A percentile compares a stretch with the other conserved stretches of the same genome.
These are phyloP conservation scores for Hondaea fermentalgiana DNA, from an alignment of 108 stramenopile species.

Conservation along the genomic window DNA sequence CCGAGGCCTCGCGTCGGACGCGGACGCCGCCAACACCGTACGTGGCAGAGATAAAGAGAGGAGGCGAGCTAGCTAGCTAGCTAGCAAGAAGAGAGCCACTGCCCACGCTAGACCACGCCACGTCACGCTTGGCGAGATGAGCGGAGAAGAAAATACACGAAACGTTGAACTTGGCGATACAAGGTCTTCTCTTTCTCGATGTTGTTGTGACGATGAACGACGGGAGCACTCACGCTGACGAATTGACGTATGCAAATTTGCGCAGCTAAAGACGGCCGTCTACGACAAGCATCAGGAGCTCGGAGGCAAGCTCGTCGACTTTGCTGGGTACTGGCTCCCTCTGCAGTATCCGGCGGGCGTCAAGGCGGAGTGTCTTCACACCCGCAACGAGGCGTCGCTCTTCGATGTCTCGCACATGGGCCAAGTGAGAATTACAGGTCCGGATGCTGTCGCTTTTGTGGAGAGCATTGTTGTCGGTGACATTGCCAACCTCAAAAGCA, in stretches of 20 bases:
- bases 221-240: no score
- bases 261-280: conserved; percentile 66
- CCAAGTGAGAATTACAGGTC: conserved; percentile 55
- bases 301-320: conserved; percentile 94
- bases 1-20: no score
- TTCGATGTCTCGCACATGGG: conserved; percentile 99
- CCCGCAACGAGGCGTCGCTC: conserved; percentile 63
- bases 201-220: no score
- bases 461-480: conserved; percentile 85
- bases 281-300: conserved; percentile 75
- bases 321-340: conserved; percentile 95
- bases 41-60: neutral
- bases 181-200: no score
- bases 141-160: no score
- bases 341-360: conserved; percentile 90
- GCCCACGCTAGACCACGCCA: neutral
- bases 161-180: no score
- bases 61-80: neutral
- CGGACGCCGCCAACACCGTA: neutral
- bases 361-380: conserved; percentile 88
- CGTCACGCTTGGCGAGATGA: no score
- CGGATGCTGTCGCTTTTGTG: conserved; percentile 19
- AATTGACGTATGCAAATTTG: no score
- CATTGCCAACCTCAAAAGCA: conserved; percentile 61
- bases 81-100: neutral